These are phyloP conservation scores for Capsicum pubescens DNA, from an alignment of 257 asterid species.

Conservation along the genomic window DNA sequence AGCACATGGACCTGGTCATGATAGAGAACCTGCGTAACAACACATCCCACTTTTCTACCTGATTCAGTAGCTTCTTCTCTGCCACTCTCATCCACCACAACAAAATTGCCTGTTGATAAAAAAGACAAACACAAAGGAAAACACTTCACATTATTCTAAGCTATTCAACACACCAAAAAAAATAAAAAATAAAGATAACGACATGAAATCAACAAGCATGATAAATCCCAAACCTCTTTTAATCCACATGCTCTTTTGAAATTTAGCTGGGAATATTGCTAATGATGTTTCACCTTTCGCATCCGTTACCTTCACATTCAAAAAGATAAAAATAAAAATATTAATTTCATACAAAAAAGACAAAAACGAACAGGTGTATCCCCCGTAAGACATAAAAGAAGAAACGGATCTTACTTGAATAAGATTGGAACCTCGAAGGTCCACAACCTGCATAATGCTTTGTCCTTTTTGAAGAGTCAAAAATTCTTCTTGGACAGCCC, in stretches of 20 bases:
- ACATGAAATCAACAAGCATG: neutral
- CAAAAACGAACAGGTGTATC: neutral
- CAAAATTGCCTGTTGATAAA: constrained; percentile 60
- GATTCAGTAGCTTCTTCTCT: constrained; percentile 79
- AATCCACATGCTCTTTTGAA: constrained; percentile 92
- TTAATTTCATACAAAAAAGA: neutral
- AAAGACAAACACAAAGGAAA: neutral
- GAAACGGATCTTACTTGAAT: constrained; percentile 57
- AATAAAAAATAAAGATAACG: neutral
- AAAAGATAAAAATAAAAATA: neutral
- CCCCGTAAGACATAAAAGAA: neutral
- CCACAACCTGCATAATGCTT: constrained; percentile 77
- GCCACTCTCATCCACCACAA: constrained; percentile 81
- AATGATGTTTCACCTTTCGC: constrained; percentile 62
- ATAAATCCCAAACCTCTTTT: constrained; percentile 60
- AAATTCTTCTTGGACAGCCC: constrained; percentile 62
- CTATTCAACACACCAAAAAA: neutral
- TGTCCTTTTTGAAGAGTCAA: constrained; percentile 59
- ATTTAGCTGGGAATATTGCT: constrained; percentile 86
- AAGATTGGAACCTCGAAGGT: constrained; percentile 79
- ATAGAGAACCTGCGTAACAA: constrained; percentile 72
- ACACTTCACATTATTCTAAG: neutral
- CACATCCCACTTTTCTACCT: constrained; percentile 80
- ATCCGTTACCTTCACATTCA: constrained; percentile 66
- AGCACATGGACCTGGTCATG: constrained; percentile 70